Conservation (phyloP, 371 early-diverging fungal species). For the Conidiobolus incongruus region DNA sequence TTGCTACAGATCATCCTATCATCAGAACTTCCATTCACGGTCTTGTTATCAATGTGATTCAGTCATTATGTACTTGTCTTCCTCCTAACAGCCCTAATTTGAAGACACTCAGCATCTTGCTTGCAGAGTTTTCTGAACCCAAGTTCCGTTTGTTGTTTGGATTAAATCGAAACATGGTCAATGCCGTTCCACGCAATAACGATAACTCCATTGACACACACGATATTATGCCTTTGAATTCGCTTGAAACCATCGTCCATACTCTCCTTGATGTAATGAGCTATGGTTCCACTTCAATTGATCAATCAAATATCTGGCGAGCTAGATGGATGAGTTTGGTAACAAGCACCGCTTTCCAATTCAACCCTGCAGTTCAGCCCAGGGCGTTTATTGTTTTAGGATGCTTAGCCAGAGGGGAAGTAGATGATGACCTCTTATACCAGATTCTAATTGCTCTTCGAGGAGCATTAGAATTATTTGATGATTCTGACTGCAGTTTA, state of each 20-base stretch:
- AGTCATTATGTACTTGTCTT: constrained; percentile 57
- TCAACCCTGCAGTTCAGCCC: constrained; percentile 81
- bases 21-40: constrained; percentile 80
- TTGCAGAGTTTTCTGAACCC: constrained; percentile 51
- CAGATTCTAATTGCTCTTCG: constrained; percentile 72
- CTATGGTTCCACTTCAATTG: constrained; percentile 40
- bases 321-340: constrained; percentile 81
- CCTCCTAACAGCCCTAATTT: constrained; percentile 35
- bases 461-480: constrained; percentile 61
- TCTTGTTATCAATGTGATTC: constrained; percentile 70
- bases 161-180: constrained; percentile 33
- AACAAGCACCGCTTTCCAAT: constrained; percentile 77
- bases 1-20: constrained; percentile 62
- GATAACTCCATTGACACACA: constrained; percentile 38
- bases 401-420: constrained; percentile 62
- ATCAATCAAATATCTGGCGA: constrained; percentile 58
- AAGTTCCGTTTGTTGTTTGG: constrained; percentile 65
- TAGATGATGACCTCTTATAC: constrained; percentile 68
- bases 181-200: constrained; percentile 34
- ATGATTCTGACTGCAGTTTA: constrained; percentile 49
- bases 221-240: constrained; percentile 42
- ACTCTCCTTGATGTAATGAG: constrained; percentile 56
- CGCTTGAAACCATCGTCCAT: constrained; percentile 58
- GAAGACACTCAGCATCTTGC: constrained; percentile 24
- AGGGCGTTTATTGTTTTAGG: constrained; percentile 83